Evolutionary conservation across 352 stramenopile species (phyloP).

Genomic region (Phytophthora pistaciae): DNA sequence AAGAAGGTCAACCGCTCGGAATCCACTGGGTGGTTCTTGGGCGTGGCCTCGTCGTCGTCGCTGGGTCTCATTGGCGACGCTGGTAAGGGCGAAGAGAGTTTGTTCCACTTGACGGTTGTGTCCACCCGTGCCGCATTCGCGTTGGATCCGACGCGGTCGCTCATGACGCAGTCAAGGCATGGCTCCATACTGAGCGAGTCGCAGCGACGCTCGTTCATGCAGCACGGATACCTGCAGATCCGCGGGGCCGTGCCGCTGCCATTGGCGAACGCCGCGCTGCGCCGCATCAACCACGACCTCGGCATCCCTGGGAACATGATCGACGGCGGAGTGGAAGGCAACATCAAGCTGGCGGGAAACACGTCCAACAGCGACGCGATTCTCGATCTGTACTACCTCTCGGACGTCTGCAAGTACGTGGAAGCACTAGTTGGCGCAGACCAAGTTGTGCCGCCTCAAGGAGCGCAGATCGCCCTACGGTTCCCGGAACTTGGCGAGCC

Average conservation of each 20-base stretch:
- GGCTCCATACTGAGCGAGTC: constrained; percentile 59
- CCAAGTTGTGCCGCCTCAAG: constrained; percentile 55
- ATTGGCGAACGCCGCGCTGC: constrained; percentile 63
- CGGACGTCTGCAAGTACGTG: constrained; percentile 62
- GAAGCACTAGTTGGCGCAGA: constrained; percentile 64
- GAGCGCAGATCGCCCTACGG: constrained; percentile 75
- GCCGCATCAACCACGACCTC: constrained; percentile 83
- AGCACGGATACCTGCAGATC: constrained; percentile 79
- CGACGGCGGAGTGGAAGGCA: constrained; percentile 76
- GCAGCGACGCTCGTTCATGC: constrained; percentile 72
- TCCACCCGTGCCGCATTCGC: constrained; percentile 58
- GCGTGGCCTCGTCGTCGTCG: constrained; percentile 22
- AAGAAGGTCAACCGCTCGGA: constrained; percentile 68
- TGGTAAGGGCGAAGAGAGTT: constrained; percentile 43
- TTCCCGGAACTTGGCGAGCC: constrained; percentile 76
- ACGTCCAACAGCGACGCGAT: constrained; percentile 76
- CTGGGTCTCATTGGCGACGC: constrained; percentile 63
- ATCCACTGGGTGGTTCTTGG: constrained; percentile 68
- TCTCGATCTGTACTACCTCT: constrained; percentile 65
- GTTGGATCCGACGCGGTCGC: constrained; percentile 47
- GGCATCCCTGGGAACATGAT: constrained; percentile 75
- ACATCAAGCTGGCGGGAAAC: constrained; percentile 73
- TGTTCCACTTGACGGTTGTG: constrained; percentile 62
- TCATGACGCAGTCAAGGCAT: constrained; percentile 19
- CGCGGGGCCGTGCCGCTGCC: constrained; percentile 62